Base-by-base conservation (phyloP, 1,284 basidiomycete species). In the Gomphus bonarii region DNA sequence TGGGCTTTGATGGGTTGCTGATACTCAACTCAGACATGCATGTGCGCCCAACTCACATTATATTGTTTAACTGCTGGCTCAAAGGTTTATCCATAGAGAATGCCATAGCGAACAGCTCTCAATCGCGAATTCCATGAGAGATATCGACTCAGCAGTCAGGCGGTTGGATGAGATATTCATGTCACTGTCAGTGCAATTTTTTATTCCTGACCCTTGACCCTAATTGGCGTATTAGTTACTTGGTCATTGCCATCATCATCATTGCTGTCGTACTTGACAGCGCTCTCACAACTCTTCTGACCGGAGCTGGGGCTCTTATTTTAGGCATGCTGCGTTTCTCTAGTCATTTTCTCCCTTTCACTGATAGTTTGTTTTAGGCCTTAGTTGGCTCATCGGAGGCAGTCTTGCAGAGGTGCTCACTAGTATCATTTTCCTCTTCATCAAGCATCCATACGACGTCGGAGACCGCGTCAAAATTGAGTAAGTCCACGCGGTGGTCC, bases 361-460 rank as follows among this genome's bases (percentile, higher is more conserved):
- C 20, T 33, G 47, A n/a, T 25, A 54, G 44, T 20, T 51, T 16
- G 54, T 56, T 47, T 50, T 58, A 82, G 82, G 88, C 68, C 75
- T 94, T 49, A 90, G 88, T 59, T 95, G 91, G 91, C 81, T 95
- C 57, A 93, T 97, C 62, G 90, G 91, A 43, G 76, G 76, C 58
- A 80, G 76, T 60, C 69, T 83, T 47, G 75, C 84, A 56, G 85
- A 89, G 70, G 77, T 89, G 58, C 75, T 88, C 59, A 79, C 81
- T 16, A 84, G 82, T 62, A 88, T 90, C 69, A 88, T 93, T 64
- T 93, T 94, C 76, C 73, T 94, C 33, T 94, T 95, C 70, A 79
- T 94, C 66, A 83, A 82, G 66, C 86, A 92, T 68, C 88, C 89
- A 0, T 94, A 87, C 75, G 91, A 95, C 69, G 91, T 95, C 20